These are phyloP conservation scores for Artemisia tridentata DNA, from an alignment of 129 eudicot species.

Conservation along the genomic window DNA sequence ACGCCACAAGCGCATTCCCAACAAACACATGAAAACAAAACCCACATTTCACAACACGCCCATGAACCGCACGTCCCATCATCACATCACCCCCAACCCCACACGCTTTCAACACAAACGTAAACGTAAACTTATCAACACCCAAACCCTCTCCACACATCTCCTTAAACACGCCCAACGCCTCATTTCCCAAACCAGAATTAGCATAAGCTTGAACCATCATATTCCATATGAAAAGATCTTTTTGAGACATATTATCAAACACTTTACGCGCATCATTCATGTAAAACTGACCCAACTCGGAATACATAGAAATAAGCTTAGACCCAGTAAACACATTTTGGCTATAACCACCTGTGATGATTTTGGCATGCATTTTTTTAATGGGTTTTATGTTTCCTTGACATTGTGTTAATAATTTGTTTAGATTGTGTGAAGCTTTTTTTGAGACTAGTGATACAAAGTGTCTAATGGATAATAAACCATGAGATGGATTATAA, in stretches of 20 bases:
- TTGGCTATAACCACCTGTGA: slow-evolving; percentile 36
- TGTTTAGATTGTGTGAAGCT: slow-evolving; percentile 35
- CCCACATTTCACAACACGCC: slow-evolving; percentile 33
- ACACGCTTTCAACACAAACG: slow-evolving; percentile 44
- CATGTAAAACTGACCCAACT: slow-evolving; percentile 11
- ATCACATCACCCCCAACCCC: slow-evolving; percentile 19
- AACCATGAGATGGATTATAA: neutral
- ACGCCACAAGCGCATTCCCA: slow-evolving; percentile 49
- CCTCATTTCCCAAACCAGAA: slow-evolving; percentile 24
- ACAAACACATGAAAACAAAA: slow-evolving; percentile 31
- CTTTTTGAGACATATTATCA: slow-evolving; percentile 43
- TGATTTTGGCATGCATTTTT: slow-evolving; percentile 47
- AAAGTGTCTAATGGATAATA: slow-evolving; percentile 20
- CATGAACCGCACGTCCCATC: slow-evolving; percentile 36
- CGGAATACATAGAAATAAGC: slow-evolving; percentile 36
- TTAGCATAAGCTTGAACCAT: slow-evolving; percentile 38
- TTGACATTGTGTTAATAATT: slow-evolving; percentile 28
- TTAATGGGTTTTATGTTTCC: slow-evolving; percentile 17
- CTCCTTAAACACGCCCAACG: slow-evolving; percentile 27
- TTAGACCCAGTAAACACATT: slow-evolving; percentile 43
- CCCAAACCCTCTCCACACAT: slow-evolving; percentile 18
- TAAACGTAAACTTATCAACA: slow-evolving; percentile 37
- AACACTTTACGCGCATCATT: slow-evolving; percentile 50
- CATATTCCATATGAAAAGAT: slow-evolving; percentile 47
- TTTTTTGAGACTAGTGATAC: slow-evolving; percentile 19